phyloP scores from a whole-genome alignment of 139 green algal genomes.

The Chlorella sp. region DNA sequence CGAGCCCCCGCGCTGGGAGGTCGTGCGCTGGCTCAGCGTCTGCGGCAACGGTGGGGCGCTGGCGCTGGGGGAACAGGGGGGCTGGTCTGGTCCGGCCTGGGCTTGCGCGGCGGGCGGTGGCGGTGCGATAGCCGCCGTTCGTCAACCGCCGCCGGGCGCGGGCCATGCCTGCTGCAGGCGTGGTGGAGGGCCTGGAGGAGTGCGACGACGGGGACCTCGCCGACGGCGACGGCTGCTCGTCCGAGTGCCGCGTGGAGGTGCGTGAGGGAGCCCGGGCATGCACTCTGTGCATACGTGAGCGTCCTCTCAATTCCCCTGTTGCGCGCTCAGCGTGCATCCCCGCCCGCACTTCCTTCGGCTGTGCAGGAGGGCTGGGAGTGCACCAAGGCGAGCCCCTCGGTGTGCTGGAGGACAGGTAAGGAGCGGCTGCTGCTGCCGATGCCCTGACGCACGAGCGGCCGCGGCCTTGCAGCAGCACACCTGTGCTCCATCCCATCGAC shows the following conservation, averaged over 20 bases:
- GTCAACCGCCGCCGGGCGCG: no score
- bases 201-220: constrained; percentile 78
- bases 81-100: no score
- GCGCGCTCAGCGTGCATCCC: not conserved
- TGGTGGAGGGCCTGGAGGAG: constrained; percentile 82
- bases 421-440: not conserved
- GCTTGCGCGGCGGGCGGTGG: no score
- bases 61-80: no score
- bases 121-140: no score
- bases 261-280: not conserved
- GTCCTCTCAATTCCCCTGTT: not conserved
- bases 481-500: not conserved
- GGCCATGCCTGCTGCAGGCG: constrained; percentile 9
- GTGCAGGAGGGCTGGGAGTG: constrained; percentile 40
- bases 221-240: constrained; percentile 75
- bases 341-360: not conserved
- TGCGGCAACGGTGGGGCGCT: constrained; percentile 80
- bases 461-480: not conserved
- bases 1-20: constrained; percentile 67
- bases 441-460: not conserved
- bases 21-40: constrained; percentile 68
- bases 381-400: constrained; percentile 38
- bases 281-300: not conserved
- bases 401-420: constrained; percentile 30
- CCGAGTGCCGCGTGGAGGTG: constrained; percentile 53